Base-by-base conservation (phyloP, 805 yeast genomes). In the Cyberlindnera mycetangii region DNA sequence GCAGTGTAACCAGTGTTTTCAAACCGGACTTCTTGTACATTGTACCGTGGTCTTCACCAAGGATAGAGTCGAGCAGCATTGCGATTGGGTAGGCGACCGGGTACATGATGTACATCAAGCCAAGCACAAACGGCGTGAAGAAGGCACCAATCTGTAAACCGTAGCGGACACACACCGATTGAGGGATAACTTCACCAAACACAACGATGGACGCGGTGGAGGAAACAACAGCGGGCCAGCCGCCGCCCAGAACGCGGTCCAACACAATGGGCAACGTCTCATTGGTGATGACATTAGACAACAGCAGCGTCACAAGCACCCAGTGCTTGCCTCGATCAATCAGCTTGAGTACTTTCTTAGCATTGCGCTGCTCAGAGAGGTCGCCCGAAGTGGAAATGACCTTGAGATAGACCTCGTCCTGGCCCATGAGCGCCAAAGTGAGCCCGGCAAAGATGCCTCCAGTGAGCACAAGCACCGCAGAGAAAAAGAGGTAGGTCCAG, bases 1-100 rank as follows among this genome's bases (percentile, higher is more conserved):
- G 99, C 55, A 92, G 71, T 3, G 96, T 88, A 42, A 92, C 99
- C 55, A 92, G 75, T 2, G 97, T 88, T 67, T 93, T 92, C 58
- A 92, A 78, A 1, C 98, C 98, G 7, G 89, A 83, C 64, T 88
- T 89, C 62, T 88, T 89, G 69, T 92, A 92, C 32, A 92, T 79
- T 2, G 96, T 89, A 27, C 99, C 98, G 65, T 92, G 98, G 66
- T 89, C 96, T 68, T 92, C 95, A 43, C 99, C 99, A 28, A 92
- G 72, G 30, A 84, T 75, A 57, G 76, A 74, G 66, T 92, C 99
- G 52, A 92, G 74, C 30, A 92, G 70, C 48, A 79, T 58, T 1
- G 97, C 92, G 48, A 84, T 82, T 2, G 99, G 99, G 58, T 88
- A 88, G 1, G 97, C 96, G 35, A 92, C 72, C 0, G 98, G 98